Evolutionary conservation across 2,329 filamentous ascomycete genomes (phyloP).

Genomic region (Cordyceps cateniannulata): DNA sequence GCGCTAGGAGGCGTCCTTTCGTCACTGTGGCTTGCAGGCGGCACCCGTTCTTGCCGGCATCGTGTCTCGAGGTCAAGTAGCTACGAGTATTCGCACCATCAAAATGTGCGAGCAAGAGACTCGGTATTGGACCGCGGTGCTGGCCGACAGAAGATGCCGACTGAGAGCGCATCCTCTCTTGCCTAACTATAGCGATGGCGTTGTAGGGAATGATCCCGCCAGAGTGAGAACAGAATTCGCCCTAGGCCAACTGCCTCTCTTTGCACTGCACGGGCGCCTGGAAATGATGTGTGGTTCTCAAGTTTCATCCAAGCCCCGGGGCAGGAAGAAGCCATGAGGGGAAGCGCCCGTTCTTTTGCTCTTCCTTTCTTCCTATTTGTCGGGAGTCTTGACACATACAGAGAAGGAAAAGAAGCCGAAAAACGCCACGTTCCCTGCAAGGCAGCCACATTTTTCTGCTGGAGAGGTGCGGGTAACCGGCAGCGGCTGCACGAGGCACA

Average conservation of each 20-base stretch:
- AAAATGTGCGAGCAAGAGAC: no score
- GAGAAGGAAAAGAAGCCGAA: neutral
- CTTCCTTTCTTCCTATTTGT: neutral
- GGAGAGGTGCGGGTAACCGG: constrained; percentile 5
- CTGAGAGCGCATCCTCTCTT: no score
- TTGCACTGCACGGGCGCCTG: neutral
- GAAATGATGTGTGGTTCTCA: neutral
- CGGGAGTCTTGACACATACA: neutral
- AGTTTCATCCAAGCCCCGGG: neutral
- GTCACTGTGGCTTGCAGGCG: constrained; percentile 9
- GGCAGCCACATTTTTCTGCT: neutral
- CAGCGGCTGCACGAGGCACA: constrained; percentile 4
- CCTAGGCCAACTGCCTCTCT: no score
- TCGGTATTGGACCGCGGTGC: neutral
- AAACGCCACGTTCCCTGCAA: neutral
- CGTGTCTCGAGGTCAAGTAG: neutral
- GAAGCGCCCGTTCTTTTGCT: neutral
- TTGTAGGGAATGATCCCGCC: no score
- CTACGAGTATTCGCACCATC: no score
- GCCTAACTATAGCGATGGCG: no score
- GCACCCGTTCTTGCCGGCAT: neutral
- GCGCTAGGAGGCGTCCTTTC: neutral
- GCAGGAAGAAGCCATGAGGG: neutral
- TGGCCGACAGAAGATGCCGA: neutral
- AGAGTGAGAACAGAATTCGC: no score